Evolutionary conservation across 129 eudicot genomes (phyloP), one percentile per base, ranked within the genome.

Genomic region (Helianthus annuus): DNA sequence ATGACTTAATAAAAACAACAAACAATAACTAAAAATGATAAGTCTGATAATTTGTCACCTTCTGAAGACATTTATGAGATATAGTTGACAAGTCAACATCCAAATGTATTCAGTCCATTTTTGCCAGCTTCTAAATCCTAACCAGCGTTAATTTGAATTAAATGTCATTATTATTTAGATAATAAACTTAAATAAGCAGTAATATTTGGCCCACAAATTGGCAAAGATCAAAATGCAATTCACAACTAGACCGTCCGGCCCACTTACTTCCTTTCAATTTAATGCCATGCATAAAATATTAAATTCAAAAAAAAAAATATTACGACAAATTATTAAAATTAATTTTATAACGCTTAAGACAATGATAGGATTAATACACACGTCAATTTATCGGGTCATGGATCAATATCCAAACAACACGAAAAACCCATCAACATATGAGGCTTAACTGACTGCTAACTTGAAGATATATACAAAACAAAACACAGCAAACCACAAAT

Each of bases 11-110:
- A 5, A 52, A 16, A 53, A 53, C 22, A n/a, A 16, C 58, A 56
- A 10, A 22, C 4, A 56, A 56, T 3, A 22, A 22, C 63, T 56
- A 56, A n/a, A n/a, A 19, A 19, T 19, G 22, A 19, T 19, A 19
- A 19, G 22, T 19, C 22, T 19, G 22, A 19, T 48, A 68, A 6
- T 14, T 70, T 32, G 68, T 58, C 32, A 34, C 34, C 51, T 38
- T 42, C 10, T 7, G 62, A 67, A 27, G 56, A 45, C 62, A 76
- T 68, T 60, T 60, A 76, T 60, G 67, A 68, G 67, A 68, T 46
- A 59, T 68, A 52, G 81, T 53, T 78, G 77, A 70, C 16, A 51
- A 70, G 67, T 78, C 77, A 63, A 16, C 77, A 53, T 78, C 77
- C 1, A 53, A 39, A 51, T 19, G 71, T 62, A 62, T 62, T 62